Evolutionary conservation across 2,329 filamentous ascomycete genomes (phyloP).

Genomic region (Fusarium tjaetaba): DNA sequence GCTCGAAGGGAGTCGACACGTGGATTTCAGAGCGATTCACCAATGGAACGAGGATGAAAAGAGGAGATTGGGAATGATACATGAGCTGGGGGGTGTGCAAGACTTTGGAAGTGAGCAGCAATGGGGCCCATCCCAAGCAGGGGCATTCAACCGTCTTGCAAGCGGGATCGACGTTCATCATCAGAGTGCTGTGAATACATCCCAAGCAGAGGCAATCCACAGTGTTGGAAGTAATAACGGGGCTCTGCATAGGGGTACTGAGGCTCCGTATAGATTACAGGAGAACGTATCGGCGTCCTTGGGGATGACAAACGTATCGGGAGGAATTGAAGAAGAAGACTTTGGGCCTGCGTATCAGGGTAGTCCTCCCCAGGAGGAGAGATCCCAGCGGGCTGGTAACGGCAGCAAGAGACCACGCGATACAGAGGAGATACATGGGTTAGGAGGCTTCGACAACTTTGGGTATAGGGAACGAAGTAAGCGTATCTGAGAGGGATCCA

Average conservation of each 20-base stretch:
- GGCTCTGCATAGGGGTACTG: not conserved
- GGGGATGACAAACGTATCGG: not conserved
- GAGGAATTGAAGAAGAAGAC: not conserved
- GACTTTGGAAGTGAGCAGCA: not conserved
- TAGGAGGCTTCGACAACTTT: not conserved
- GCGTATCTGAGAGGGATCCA: not conserved
- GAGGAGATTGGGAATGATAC: not conserved
- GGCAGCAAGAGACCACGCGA: not conserved
- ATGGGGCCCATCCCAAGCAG: not conserved
- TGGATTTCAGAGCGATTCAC: rapidly evolving
- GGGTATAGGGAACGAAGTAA: not conserved
- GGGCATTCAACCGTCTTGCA: not conserved
- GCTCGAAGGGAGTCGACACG: not conserved
- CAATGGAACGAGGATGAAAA: not conserved
- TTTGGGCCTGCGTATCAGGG: not conserved
- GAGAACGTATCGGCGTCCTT: not conserved
- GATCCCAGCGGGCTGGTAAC: not conserved
- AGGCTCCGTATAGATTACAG: not conserved
- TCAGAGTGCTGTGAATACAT: not conserved
- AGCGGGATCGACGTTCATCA: too few relatives aligned
- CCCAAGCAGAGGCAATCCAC: not conserved
- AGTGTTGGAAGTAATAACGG: not conserved
- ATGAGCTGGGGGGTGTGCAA: not conserved
- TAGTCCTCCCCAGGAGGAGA: not conserved
- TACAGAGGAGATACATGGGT: not conserved